Evolutionary conservation across 2,329 filamentous ascomycete species (phyloP).

Genomic region (Emericellopsis atlantica): DNA sequence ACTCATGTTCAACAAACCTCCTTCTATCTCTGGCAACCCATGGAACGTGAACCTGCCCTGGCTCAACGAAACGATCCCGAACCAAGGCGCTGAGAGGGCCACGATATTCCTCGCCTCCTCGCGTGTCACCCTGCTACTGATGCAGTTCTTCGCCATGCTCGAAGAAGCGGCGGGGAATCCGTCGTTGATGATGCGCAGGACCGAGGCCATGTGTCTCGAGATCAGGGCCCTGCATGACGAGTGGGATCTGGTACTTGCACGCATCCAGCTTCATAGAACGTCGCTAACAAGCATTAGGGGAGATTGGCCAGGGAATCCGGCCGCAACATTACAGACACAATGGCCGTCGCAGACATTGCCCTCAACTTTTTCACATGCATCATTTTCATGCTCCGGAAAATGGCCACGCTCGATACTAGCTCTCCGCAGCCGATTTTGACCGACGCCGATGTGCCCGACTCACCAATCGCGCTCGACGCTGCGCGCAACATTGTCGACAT

Average conservation of each 20-base stretch:
- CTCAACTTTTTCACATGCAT: slow-evolving; percentile 16
- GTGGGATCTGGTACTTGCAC: slow-evolving; percentile 11
- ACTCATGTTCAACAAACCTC: slow-evolving; percentile 15
- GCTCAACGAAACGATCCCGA: slow-evolving; percentile 10
- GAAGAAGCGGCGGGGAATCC: slow-evolving; percentile 9
- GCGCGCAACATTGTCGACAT: slow-evolving; percentile 9
- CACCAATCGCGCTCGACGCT: slow-evolving; percentile 13
- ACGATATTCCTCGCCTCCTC: slow-evolving; percentile 14
- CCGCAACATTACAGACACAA: slow-evolving; percentile 10
- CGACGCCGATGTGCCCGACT: slow-evolving; percentile 14
- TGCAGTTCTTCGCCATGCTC: slow-evolving; percentile 15
- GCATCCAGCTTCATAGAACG: neutral
- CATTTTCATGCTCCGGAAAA: slow-evolving; percentile 20
- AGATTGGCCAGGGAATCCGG: slow-evolving; percentile 10
- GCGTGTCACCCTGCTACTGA: slow-evolving; percentile 13
- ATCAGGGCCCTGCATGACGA: slow-evolving; percentile 12
- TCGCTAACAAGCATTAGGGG: slow-evolving; percentile 5
- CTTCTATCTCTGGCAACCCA: slow-evolving; percentile 10
- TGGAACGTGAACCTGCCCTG: slow-evolving; percentile 20
- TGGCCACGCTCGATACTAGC: slow-evolving; percentile 10
- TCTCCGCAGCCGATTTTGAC: slow-evolving; percentile 12
- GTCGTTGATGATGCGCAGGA: slow-evolving; percentile 10
- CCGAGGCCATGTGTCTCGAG: slow-evolving; percentile 13
- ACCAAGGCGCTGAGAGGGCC: neutral
- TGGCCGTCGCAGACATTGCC: slow-evolving; percentile 14